Evolutionary conservation across 176 grass and related monocot genomes (phyloP).

Genomic region (Oryza punctata): DNA sequence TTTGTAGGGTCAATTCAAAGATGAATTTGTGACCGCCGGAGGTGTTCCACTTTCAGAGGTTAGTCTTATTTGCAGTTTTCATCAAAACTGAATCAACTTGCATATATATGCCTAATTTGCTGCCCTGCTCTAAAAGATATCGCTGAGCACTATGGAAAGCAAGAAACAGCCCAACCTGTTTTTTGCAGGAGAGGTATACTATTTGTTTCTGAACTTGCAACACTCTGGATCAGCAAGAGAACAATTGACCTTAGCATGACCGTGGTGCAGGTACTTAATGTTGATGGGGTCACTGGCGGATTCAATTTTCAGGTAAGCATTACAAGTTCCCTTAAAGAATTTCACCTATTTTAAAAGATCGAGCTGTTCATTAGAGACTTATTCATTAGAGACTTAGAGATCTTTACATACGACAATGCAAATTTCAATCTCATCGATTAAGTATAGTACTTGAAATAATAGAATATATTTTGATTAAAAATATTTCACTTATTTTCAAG

Average conservation of each 20-base stretch:
- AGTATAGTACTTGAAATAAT: background rate
- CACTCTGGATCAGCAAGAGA: background rate
- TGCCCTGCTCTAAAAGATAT: conserved; percentile 56
- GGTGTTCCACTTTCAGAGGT: conserved; percentile 92
- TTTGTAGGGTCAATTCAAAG: conserved; percentile 92
- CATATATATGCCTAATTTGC: conserved; percentile 29
- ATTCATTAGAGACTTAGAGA: background rate
- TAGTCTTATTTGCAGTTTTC: conserved; percentile 26
- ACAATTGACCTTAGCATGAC: conserved; percentile 26
- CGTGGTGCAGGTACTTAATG: conserved; percentile 66
- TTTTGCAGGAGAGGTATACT: conserved; percentile 93
- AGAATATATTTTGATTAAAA: background rate
- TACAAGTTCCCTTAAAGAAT: background rate
- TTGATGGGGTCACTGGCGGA: conserved; percentile 86
- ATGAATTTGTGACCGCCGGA: conserved; percentile 97
- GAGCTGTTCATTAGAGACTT: background rate
- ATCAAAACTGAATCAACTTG: conserved; percentile 15
- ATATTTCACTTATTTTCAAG: background rate
- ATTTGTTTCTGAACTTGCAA: conserved; percentile 18
- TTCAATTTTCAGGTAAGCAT: conserved; percentile 89
- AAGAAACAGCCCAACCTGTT: conserved; percentile 81
- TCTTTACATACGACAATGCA: background rate
- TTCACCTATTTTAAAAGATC: background rate
- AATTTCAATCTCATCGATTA: background rate
- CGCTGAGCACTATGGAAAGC: conserved; percentile 85